Conservation (phyloP, 345 rosid species). For the thale cress (Arabidopsis thaliana) region DNA sequence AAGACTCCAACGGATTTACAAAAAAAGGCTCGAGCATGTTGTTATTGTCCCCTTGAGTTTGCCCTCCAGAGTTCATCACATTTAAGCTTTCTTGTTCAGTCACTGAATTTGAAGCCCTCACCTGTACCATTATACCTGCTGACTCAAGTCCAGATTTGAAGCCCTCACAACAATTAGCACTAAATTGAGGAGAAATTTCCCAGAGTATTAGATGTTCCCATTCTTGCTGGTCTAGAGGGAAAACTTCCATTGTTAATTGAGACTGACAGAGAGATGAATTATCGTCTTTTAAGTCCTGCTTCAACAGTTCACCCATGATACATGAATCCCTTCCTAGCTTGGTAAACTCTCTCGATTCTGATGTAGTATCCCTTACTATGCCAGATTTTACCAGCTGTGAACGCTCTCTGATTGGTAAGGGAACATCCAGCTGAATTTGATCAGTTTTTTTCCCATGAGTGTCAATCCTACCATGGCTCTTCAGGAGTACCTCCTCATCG, state of each 20-base stretch:
- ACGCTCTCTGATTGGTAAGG: conserved; percentile 47
- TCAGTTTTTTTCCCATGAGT: conserved; percentile 46
- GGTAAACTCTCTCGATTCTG: conserved; percentile 45
- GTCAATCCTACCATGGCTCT: conserved; percentile 55
- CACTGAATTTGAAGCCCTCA: conserved; percentile 41
- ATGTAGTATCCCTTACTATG: conserved; percentile 40
- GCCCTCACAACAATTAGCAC: conserved; percentile 53
- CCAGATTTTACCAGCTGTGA: conserved; percentile 51
- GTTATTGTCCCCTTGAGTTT: conserved; percentile 48
- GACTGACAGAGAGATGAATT: conserved; percentile 58
- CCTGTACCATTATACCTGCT: conserved; percentile 45
- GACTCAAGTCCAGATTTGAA: conserved; percentile 52
- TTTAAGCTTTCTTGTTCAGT: conserved; percentile 43
- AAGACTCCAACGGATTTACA: conserved; percentile 60
- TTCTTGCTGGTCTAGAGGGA: conserved; percentile 86
- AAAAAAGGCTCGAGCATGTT: conserved; percentile 42
- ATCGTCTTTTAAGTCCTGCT: conserved; percentile 50
- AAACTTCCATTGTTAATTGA: conserved; percentile 53
- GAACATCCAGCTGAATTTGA: conserved; percentile 50
- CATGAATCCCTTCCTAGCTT: conserved; percentile 53
- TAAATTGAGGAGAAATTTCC: conserved; percentile 66
- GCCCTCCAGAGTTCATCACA: conserved; percentile 38
- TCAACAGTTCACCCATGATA: conserved; percentile 73
- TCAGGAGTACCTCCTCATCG: conserved; percentile 82
- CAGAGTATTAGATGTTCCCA: conserved; percentile 91